Percentiles rank a stretch among this genome's conserved stretches.
Evolutionary conservation across 306 rosid genomes (phyloP).

Genomic region (Cucumis sativus): Cucumber_9930_V3 NC_026657.2:32852501-32853000

Average conservation of each 20-base stretch:
- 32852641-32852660: slow-evolving; percentile 74
- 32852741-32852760: slow-evolving; percentile 57
- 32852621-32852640: slow-evolving; percentile 54
- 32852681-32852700: slow-evolving; percentile 88
- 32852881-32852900: no score
- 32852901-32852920: no score
- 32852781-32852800: no score
- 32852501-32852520: slow-evolving; percentile 76
- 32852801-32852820: no score
- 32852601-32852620: slow-evolving; percentile 30
- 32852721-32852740: slow-evolving; percentile 65
- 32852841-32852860: no score
- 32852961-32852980: no score
- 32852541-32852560: background rate
- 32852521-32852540: slow-evolving; percentile 66
- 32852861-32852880: no score
- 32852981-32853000: no score
- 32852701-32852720: slow-evolving; percentile 82
- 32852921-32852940: no score
- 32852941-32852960: no score
- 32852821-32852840: no score
- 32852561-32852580: no score
- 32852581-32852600: background rate
- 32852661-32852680: slow-evolving; percentile 72
- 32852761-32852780: slow-evolving; percentile 55